Percentiles rank a stretch among this genome's conserved stretches.
phyloP scores from a whole-genome alignment of 108 stramenopile species.

The Skeletonema marinoi region DNA sequence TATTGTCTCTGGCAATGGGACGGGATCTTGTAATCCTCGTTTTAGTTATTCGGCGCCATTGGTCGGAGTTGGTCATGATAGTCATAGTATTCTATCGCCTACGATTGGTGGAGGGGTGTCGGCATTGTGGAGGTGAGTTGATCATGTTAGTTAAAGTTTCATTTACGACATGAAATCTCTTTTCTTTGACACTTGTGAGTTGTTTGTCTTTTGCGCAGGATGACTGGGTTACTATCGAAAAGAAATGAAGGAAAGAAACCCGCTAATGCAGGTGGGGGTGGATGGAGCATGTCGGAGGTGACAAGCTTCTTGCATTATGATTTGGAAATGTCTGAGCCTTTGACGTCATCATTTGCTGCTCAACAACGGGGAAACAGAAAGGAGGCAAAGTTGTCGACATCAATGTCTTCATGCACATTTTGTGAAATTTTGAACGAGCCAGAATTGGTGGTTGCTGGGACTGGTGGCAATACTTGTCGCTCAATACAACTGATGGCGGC shows the following conservation, averaged over 20 bases:
- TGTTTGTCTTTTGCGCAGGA: neutral
- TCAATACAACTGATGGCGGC: too few species aligned
- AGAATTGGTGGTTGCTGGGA: too few species aligned
- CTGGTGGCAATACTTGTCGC: too few species aligned
- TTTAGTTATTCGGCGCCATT: constrained; percentile 13
- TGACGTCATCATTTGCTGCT: too few species aligned
- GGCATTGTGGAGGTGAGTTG: constrained; percentile 27
- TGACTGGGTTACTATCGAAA: constrained; percentile 32
- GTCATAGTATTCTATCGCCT: constrained; percentile 20
- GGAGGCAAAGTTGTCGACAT: too few species aligned
- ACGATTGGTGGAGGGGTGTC: constrained; percentile 36
- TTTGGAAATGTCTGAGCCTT: too few species aligned
- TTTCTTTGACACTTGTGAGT: neutral
- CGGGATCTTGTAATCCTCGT: constrained; percentile 2
- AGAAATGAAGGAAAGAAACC: constrained; percentile 14
- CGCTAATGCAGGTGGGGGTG: constrained; percentile 33
- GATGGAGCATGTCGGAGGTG: constrained; percentile 30
- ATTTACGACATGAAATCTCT: neutral
- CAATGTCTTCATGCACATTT: too few species aligned
- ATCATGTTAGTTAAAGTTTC: too few species aligned
- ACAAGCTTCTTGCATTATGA: constrained; percentile 12
- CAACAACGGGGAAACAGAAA: too few species aligned
- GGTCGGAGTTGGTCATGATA: constrained; percentile 14
- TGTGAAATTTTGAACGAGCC: too few species aligned
- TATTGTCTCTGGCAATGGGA: neutral